These are phyloP conservation scores for Colletotrichum falcatum DNA, from an alignment of 2,329 filamentous ascomycete genomes.

Conservation along the genomic window DNA sequence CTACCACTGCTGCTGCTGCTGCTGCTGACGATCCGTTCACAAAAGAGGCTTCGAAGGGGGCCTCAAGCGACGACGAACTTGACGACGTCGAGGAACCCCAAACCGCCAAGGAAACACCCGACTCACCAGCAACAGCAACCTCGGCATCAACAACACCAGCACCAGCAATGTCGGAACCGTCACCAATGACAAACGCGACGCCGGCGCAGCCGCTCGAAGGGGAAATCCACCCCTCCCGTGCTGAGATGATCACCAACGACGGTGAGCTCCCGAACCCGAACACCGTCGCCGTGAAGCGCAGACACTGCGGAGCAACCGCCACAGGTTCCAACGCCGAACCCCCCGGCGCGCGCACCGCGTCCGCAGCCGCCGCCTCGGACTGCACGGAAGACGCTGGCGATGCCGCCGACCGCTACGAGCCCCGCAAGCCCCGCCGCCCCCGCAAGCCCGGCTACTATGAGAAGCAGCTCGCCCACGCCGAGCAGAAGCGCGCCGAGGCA, in stretches of 20 bases:
- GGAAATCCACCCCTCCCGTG: constrained; percentile 56
- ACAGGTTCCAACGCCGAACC: constrained; percentile 41
- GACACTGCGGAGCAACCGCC: constrained; percentile 4
- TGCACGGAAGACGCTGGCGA: constrained; percentile 11
- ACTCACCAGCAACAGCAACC: constrained; percentile 39
- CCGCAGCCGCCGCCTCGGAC: background rate
- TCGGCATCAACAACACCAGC: constrained; percentile 10
- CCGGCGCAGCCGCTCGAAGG: constrained; percentile 37
- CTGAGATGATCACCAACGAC: constrained; percentile 53
- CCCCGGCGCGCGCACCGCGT: constrained; percentile 3
- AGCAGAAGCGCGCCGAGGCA: constrained; percentile 55
- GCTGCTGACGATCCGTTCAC: constrained; percentile 26
- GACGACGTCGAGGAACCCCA: constrained; percentile 20
- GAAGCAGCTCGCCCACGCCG: constrained; percentile 68
- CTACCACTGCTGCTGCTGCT: constrained; percentile 16
- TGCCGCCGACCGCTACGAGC: constrained; percentile 39
- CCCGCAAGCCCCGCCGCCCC: constrained; percentile 40
- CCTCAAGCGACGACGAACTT: constrained; percentile 43
- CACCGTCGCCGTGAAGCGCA: constrained; percentile 39
- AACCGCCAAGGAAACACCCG: constrained; percentile 49
- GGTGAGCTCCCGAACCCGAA: constrained; percentile 42
- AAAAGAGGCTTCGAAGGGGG: constrained; percentile 42
- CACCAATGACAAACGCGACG: constrained; percentile 9
- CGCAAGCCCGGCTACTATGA: constrained; percentile 69
- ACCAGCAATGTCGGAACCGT: constrained; percentile 2